Evolutionary conservation across 2,329 filamentous ascomycete genomes (phyloP).

Genomic region (Paecilomyces sp.): DNA sequence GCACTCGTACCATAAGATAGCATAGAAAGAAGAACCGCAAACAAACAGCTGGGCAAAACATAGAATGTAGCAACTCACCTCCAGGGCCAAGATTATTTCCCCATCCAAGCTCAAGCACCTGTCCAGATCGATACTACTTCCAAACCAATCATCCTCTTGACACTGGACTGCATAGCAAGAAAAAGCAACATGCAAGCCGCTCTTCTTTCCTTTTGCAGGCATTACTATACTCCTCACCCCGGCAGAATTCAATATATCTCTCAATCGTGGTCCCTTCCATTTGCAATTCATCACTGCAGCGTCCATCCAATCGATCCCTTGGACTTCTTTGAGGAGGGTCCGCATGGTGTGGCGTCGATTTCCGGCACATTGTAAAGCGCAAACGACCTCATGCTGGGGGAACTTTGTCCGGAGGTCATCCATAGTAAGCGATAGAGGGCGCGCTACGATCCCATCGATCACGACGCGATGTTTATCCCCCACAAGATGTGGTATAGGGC

Average conservation of each 20-base stretch:
- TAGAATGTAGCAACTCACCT: conserved; percentile 23
- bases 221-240: conserved; percentile 28
- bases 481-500: conserved; percentile 44
- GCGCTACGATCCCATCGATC: conserved; percentile 44
- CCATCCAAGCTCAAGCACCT: conserved; percentile 37
- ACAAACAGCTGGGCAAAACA: not conserved
- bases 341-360: conserved; percentile 57
- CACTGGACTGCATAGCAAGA: conserved; percentile 46
- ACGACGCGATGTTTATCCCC: conserved; percentile 35
- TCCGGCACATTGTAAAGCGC: conserved; percentile 53
- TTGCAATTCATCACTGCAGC: conserved; percentile 55
- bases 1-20: not conserved
- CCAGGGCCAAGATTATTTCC: conserved; percentile 43
- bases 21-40: not conserved
- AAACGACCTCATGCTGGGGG: conserved; percentile 49
- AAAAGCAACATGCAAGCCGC: conserved; percentile 47
- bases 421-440: conserved; percentile 39
- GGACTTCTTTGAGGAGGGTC: conserved; percentile 51
- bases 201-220: conserved; percentile 5
- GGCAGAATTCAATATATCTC: conserved; percentile 45
- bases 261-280: conserved; percentile 48
- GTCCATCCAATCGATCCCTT: conserved; percentile 55
- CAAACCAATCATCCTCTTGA: conserved; percentile 54
- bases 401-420: conserved; percentile 41
- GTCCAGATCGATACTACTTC: conserved; percentile 46